Evolutionary conservation across 73 alveolate genomes (phyloP).

Genomic region (Paraurostyla sp.): DNA sequence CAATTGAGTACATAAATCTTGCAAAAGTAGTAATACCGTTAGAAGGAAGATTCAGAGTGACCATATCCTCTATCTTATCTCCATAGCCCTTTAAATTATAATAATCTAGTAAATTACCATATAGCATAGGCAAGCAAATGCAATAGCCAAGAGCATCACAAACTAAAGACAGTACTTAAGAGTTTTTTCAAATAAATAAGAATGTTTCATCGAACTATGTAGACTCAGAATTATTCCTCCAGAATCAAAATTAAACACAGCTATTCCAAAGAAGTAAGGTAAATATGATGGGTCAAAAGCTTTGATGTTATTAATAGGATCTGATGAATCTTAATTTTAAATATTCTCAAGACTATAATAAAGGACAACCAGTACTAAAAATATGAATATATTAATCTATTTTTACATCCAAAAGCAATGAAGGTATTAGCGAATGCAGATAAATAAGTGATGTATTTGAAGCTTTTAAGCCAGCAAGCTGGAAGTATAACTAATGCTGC

Average conservation of each 20-base stretch:
- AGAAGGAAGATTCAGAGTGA: conserved; percentile 68
- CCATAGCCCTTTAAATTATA: conserved; percentile 53
- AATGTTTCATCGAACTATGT: conserved; percentile 62
- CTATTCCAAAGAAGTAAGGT: conserved; percentile 74
- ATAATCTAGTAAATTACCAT: neutral
- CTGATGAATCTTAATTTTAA: neutral
- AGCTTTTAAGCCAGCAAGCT: neutral
- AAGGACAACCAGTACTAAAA: neutral
- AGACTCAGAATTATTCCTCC: conserved; percentile 59
- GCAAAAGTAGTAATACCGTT: conserved; percentile 46
- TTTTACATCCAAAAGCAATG: neutral
- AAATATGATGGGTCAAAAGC: neutral
- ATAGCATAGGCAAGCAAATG: conserved; percentile 6
- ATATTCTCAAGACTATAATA: neutral
- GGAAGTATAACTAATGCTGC: neutral
- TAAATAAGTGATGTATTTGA: neutral
- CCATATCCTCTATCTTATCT: conserved; percentile 47
- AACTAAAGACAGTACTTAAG: neutral
- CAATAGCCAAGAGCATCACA: conserved; percentile 12
- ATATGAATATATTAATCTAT: neutral
- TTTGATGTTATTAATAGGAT: neutral
- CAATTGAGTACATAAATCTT: conserved; percentile 46
- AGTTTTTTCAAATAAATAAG: conserved; percentile 29
- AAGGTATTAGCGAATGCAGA: neutral
- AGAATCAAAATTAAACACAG: conserved; percentile 65